A percentile compares a stretch with the other conserved stretches of the same genome.
Conservation (phyloP, 192 early-diverging fungal species). For the Umbelopsis isabellina region DNA sequence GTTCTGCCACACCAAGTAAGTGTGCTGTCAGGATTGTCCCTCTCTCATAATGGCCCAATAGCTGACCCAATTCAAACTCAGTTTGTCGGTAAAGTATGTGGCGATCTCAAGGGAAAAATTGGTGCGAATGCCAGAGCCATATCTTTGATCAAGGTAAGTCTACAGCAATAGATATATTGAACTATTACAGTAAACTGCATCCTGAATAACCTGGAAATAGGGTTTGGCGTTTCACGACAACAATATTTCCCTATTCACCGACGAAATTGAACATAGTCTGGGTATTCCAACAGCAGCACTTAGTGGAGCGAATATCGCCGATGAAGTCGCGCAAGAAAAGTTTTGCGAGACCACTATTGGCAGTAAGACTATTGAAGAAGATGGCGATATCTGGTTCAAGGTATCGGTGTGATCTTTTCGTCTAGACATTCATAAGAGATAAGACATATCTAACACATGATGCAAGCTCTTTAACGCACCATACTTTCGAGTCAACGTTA, state of each 20-base stretch:
- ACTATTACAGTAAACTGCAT: background rate
- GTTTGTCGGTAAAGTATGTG: conserved; percentile 81
- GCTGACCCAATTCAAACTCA: conserved; percentile 7
- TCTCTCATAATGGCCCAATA: background rate
- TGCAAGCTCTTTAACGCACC: conserved; percentile 80
- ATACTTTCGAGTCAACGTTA: conserved; percentile 83
- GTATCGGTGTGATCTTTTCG: background rate
- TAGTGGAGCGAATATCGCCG: conserved; percentile 95
- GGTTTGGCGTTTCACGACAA: conserved; percentile 76
- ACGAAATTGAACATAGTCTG: conserved; percentile 51
- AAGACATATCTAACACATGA: conserved; percentile 42
- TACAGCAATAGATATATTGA: background rate
- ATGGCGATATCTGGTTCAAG: conserved; percentile 55
- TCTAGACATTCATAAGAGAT: background rate
- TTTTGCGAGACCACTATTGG: conserved; percentile 96
- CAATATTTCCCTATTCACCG: conserved; percentile 74
- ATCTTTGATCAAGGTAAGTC: conserved; percentile 79
- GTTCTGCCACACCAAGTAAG: conserved; percentile 85
- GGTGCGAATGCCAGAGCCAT: conserved; percentile 76
- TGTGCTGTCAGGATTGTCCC: too few relatives aligned
- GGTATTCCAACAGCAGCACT: conserved; percentile 70
- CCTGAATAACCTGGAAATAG: background rate
- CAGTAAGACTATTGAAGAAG: conserved; percentile 65
- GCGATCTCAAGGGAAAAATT: conserved; percentile 73
- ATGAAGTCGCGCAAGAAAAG: conserved; percentile 89